Percentiles rank a stretch among this genome's conserved stretches.
phyloP scores from a whole-genome alignment of 2,329 filamentous ascomycete species.

The Ceratocystis albifundus region DNA sequence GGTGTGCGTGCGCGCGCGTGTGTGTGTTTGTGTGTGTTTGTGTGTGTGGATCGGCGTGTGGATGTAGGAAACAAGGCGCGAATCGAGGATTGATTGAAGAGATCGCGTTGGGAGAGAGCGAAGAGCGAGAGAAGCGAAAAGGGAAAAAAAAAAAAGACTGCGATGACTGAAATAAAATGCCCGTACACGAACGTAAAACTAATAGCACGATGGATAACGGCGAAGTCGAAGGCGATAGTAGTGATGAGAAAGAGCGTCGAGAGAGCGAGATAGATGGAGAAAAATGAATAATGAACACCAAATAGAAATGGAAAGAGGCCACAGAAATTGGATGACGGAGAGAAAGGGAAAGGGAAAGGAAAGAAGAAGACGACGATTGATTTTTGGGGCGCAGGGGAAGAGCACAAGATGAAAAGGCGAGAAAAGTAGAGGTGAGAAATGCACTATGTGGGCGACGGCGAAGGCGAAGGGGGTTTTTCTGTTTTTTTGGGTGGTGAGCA shows the following conservation, averaged over 20 bases:
- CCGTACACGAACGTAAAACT: background rate
- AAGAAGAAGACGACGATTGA: background rate
- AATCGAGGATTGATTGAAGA: background rate
- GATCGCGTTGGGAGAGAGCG: background rate
- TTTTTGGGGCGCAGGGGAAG: background rate
- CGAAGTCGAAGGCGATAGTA: background rate
- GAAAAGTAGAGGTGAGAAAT: background rate
- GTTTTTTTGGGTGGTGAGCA: background rate
- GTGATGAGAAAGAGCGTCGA: background rate
- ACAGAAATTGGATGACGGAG: background rate
- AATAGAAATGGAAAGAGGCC: background rate
- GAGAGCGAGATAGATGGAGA: background rate
- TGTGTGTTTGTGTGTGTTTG: background rate
- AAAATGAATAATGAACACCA: conserved; percentile 3
- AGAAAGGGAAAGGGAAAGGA: background rate
- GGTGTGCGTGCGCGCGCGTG: background rate
- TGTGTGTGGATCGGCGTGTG: background rate
- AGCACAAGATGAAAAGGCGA: background rate
- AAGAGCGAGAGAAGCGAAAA: background rate
- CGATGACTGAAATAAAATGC: background rate
- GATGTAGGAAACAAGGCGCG: background rate
- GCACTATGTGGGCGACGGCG: background rate
- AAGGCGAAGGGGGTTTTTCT: background rate
- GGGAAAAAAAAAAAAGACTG: background rate
- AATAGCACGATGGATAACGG: background rate